Conservation (phyloP, 495 filamentous ascomycete genomes). For the Penicillium pancosmium region DNA sequence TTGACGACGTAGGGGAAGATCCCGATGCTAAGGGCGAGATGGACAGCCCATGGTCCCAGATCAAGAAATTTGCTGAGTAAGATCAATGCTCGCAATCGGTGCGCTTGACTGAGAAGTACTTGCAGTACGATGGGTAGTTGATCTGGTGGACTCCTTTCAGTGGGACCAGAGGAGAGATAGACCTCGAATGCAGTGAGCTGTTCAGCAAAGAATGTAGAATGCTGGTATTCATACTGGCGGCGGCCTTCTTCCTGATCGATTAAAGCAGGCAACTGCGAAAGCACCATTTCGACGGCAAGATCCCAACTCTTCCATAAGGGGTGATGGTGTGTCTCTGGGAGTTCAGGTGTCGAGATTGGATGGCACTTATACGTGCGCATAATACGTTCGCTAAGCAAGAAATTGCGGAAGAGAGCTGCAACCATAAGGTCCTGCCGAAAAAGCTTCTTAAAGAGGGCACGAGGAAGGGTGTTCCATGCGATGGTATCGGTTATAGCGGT, state of each 20-base stretch:
- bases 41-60: slow-evolving; percentile 95
- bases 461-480: slow-evolving; percentile 91
- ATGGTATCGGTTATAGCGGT: slow-evolving; percentile 99
- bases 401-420: slow-evolving; percentile 94
- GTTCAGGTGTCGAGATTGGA: slow-evolving; percentile 82
- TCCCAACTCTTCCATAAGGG: slow-evolving; percentile 98
- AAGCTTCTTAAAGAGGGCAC: slow-evolving; percentile 90
- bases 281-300: slow-evolving; percentile 91
- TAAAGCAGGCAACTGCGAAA: slow-evolving; percentile 83
- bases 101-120: slow-evolving; percentile 92
- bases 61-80: slow-evolving; percentile 93
- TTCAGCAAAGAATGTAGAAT: slow-evolving; percentile 95
- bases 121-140: slow-evolving; percentile 96
- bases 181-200: slow-evolving; percentile 98
- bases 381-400: slow-evolving; percentile 89
- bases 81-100: slow-evolving; percentile 89
- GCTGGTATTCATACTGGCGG: slow-evolving; percentile 84
- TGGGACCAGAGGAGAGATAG: slow-evolving; percentile 86
- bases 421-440: slow-evolving; percentile 99
- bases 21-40: slow-evolving; percentile 92
- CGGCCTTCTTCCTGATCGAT: slow-evolving; percentile 76
- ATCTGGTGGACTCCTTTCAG: slow-evolving; percentile 82
- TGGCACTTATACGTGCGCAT: slow-evolving; percentile 96
- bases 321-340: slow-evolving; percentile 91
- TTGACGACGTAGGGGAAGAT: slow-evolving; percentile 99